Base-by-base conservation (phyloP, 1,284 basidiomycete species). In the Vanrija humicola region DNA sequence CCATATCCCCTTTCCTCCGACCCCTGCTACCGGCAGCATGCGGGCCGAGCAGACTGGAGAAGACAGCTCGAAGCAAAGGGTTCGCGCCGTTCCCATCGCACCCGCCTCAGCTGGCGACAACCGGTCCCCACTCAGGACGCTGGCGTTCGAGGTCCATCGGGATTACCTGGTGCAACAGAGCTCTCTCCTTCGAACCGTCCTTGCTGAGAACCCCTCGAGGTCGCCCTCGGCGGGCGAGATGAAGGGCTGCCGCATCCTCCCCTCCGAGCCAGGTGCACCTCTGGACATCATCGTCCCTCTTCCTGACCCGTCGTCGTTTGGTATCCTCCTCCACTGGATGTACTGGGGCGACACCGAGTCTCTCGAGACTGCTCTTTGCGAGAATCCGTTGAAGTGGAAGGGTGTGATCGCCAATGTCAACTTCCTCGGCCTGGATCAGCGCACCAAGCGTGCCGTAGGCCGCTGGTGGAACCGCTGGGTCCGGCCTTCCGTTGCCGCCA, bases 391-490 rank as follows among this genome's bases (percentile, higher is more conserved):
- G n/a, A 61, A 62, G 8, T 78, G 75, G 75, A 66, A 72, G 59
- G 74, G 75, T 2, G 45, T 78, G 5, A 66, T 78, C 44, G 64
- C 65, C 39, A 76, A 75, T 54, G 72, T 76, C 46, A 70, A 77
- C 48, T 76, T 71, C 55, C 68, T 78, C 12, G 70, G 64, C 4
- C 55, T 75, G 15, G 72, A 76, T 63, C 64, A 69, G 43, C 51
- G 63, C 23, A 68, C 76, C 54, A 75, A 75, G 62, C 43, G 60
- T 1, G 62, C 71, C n/a, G 64, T 75, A 2, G 71, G 68, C 6
- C 66, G 63, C 21, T 78, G 72, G 73, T 78, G 75, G 75, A 64
- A 72, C 19, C 62, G 62, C 19, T 78, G 75, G 75, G 65, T 72
- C 53, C 47, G 26, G 44, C 50, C 26, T 34, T 18, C 29, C 19